phyloP scores from a whole-genome alignment of 495 filamentous ascomycete species.

The Talaromyces stipitatus region DNA sequence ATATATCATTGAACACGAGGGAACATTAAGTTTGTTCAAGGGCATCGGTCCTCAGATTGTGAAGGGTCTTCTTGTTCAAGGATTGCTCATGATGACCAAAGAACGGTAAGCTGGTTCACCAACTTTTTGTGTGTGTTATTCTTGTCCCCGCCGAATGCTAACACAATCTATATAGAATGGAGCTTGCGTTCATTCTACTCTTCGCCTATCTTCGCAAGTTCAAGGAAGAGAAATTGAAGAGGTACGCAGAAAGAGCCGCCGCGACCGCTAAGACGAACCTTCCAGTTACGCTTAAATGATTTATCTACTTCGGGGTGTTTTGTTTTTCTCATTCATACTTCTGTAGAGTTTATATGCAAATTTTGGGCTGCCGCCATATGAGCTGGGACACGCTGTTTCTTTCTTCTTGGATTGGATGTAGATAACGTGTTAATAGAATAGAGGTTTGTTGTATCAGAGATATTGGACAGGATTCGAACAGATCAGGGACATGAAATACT shows the following conservation, averaged over 20 bases:
- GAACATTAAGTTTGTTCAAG: conserved; percentile 78
- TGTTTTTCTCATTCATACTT: conserved; percentile 7
- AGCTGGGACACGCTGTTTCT: background rate
- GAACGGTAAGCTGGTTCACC: conserved; percentile 67
- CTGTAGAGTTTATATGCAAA: conserved; percentile 3
- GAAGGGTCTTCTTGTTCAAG: conserved; percentile 91
- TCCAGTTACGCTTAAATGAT: conserved; percentile 39
- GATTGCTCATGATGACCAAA: conserved; percentile 98
- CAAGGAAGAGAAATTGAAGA: conserved; percentile 61
- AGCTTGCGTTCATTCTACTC: conserved; percentile 80
- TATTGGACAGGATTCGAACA: background rate
- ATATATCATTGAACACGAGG: conserved; percentile 86
- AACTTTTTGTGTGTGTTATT: no score
- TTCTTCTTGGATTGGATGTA: background rate
- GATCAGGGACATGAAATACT: background rate
- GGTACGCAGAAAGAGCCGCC: conserved; percentile 45
- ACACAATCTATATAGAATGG: conserved; percentile 55
- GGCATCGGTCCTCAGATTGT: conserved; percentile 90
- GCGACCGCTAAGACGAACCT: conserved; percentile 33
- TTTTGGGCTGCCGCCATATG: background rate
- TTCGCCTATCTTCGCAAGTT: conserved; percentile 73
- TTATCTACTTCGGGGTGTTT: background rate
- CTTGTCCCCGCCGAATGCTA: background rate
- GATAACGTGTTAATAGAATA: background rate
- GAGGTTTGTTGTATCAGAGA: background rate